Evolutionary conservation across 257 asterid species (phyloP).

Genomic region (Nicotiana tabacum): DNA sequence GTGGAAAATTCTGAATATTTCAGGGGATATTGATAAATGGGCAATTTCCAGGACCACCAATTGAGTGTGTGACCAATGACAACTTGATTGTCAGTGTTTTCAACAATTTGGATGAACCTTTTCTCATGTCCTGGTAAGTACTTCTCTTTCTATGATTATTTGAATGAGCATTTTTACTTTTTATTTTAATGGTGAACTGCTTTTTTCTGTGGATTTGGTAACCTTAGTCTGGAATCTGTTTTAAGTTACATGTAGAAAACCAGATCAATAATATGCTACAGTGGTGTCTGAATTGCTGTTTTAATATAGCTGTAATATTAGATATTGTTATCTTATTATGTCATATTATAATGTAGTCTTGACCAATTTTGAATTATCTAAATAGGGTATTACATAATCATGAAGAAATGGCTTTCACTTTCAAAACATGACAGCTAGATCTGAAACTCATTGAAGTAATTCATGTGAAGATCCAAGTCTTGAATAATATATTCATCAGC

Average conservation of each 20-base stretch:
- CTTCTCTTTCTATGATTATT: neutral
- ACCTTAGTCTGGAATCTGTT: neutral
- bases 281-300: neutral
- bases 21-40: constrained; percentile 56
- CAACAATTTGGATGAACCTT: constrained; percentile 43
- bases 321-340: neutral
- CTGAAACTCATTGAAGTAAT: neutral
- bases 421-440: neutral
- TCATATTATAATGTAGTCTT: neutral
- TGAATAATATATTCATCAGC: neutral
- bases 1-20: neutral
- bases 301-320: neutral
- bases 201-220: neutral
- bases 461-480: neutral
- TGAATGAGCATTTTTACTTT: neutral
- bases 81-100: constrained; percentile 34
- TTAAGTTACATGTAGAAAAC: neutral
- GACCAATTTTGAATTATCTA: neutral
- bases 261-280: neutral
- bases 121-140: constrained; percentile 38
- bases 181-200: neutral
- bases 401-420: neutral
- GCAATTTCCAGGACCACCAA: constrained; percentile 44
- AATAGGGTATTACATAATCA: neutral
- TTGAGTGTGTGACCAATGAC: constrained; percentile 37